Evolutionary conservation across 163 green algal species (phyloP).

Genomic region (Trebouxiophyceae sp.): DNA sequence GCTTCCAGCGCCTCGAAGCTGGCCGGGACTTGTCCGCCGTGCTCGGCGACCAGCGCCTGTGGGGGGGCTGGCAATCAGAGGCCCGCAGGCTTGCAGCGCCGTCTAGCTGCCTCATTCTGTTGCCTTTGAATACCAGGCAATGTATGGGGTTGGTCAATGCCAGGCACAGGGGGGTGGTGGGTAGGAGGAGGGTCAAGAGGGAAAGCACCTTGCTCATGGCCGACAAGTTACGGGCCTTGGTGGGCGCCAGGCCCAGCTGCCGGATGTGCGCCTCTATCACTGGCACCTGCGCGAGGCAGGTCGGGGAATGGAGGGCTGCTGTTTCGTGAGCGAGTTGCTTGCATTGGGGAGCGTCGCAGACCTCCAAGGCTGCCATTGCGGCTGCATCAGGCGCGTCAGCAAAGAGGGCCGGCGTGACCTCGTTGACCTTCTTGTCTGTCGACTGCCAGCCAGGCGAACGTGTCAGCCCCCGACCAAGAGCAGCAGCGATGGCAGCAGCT

Average conservation of each 20-base stretch:
- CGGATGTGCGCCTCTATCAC: conserved; percentile 57
- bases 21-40: conserved; percentile 55
- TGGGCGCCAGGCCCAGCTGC: conserved; percentile 70
- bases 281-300: conserved; percentile 20
- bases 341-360: conserved; percentile 1
- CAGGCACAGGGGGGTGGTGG: no score
- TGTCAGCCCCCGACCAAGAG: background rate
- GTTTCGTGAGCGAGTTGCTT: no score
- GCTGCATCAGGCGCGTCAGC: conserved; percentile 41
- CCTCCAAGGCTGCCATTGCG: conserved; percentile 46
- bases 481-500: background rate
- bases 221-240: conserved; percentile 75
- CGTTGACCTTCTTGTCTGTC: conserved; percentile 69
- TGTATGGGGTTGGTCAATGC: no score
- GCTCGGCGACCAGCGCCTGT: conserved; percentile 38
- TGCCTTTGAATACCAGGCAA: no score
- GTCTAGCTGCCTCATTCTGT: no score
- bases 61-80: no score
- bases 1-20: conserved; percentile 70
- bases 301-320: no score
- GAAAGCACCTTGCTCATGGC: conserved; percentile 61
- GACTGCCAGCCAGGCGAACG: conserved; percentile 20
- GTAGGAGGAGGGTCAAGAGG: no score
- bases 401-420: conserved; percentile 67
- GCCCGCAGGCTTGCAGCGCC: no score